Percentiles rank a stretch among this genome's conserved stretches.
phyloP scores from a whole-genome alignment of 202 grass and related monocot species.

The Saccharum hybrid region DNA sequence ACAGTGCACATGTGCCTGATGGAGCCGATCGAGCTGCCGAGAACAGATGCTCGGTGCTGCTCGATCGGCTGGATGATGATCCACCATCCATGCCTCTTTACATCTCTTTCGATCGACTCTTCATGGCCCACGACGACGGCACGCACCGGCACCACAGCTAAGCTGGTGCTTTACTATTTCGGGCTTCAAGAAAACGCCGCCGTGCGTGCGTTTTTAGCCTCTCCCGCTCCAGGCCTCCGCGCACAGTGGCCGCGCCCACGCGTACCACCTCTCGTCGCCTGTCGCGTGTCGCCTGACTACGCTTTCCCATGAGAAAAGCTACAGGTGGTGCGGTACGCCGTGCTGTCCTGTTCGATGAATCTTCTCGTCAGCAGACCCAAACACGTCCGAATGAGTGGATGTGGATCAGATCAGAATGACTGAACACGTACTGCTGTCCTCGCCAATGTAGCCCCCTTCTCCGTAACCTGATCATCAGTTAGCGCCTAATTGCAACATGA shows the following conservation, averaged over 20 bases:
- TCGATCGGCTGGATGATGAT: background rate
- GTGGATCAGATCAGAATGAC: background rate
- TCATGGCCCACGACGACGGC: background rate
- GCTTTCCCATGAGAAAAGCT: background rate
- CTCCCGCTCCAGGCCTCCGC: no score
- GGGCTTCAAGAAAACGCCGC: background rate
- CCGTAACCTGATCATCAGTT: background rate
- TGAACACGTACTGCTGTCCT: background rate
- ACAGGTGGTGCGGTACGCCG: background rate
- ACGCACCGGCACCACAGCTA: background rate
- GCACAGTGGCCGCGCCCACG: no score
- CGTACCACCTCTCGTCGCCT: background rate
- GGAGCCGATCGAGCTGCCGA: background rate
- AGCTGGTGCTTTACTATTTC: slow-evolving; percentile 1
- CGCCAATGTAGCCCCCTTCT: background rate
- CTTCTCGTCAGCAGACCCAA: slow-evolving; percentile 18
- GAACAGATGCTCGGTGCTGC: slow-evolving; percentile 27
- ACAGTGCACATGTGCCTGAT: slow-evolving; percentile 10
- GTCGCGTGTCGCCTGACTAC: no score
- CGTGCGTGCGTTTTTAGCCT: background rate
- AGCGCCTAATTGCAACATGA: background rate
- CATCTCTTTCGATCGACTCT: background rate
- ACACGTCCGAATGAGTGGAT: background rate
- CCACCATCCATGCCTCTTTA: background rate
- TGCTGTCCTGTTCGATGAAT: slow-evolving; percentile 11